phyloP scores from a whole-genome alignment of 139 green algal species.

The Diplosphaera chodatii region DNA sequence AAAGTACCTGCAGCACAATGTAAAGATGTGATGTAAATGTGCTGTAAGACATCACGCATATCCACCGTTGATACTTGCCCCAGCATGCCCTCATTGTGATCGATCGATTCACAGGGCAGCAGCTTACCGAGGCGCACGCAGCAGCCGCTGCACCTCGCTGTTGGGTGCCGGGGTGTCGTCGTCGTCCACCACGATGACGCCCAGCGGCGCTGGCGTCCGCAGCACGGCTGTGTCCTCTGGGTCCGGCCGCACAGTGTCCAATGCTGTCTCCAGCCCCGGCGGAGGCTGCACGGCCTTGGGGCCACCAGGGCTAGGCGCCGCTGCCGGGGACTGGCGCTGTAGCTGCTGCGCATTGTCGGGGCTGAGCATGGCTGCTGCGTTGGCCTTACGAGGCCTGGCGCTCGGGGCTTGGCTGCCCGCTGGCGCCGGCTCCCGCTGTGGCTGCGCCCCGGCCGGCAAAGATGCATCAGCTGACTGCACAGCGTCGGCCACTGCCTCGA shows the following conservation, averaged over 20 bases:
- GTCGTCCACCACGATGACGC: background rate
- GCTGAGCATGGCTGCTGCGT: background rate
- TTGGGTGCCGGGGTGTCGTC: background rate
- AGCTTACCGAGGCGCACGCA: background rate
- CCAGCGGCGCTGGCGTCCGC: background rate
- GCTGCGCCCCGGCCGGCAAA: too few relatives aligned
- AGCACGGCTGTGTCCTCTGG: background rate
- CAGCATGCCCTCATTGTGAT: too few relatives aligned
- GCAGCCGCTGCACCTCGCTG: background rate
- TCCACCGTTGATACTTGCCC: too few relatives aligned
- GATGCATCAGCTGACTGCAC: too few relatives aligned
- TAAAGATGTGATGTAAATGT: background rate
- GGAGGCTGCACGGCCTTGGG: too few relatives aligned
- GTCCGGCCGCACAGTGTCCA: background rate
- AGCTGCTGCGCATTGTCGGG: background rate
- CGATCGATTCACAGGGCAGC: too few relatives aligned
- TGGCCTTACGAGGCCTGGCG: background rate
- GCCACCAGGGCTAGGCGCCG: too few relatives aligned
- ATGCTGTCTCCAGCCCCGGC: too few relatives aligned
- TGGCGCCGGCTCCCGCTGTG: too few relatives aligned
- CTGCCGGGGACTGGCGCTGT: background rate
- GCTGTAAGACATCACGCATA: too few relatives aligned
- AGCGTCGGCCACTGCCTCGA: too few relatives aligned
- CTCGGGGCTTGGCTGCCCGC: background rate
- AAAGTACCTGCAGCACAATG: slow-evolving; percentile 51